A percentile compares a stretch with the other conserved stretches of the same genome.
These are phyloP conservation scores for Leccinum uliginosum DNA, from an alignment of 768 basidiomycete species.

Conservation along the genomic window DNA sequence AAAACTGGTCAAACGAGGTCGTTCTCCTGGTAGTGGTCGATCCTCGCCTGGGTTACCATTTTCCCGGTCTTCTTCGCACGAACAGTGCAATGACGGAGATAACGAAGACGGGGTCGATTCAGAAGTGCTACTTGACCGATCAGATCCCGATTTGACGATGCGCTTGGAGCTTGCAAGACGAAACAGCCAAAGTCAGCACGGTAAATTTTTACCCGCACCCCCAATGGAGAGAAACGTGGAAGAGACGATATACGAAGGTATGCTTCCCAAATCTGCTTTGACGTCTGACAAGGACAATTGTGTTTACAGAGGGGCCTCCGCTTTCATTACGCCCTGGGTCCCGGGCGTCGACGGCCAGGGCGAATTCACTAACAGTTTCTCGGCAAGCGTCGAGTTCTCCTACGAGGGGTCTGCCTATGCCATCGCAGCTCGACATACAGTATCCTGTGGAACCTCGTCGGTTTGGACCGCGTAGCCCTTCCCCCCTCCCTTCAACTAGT, in stretches of 20 bases:
- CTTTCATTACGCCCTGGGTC: slow-evolving; percentile 51
- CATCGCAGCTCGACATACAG: slow-evolving; percentile 43
- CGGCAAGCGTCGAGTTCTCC: slow-evolving; percentile 41
- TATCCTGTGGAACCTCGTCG: slow-evolving; percentile 56
- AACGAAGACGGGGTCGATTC: slow-evolving; percentile 44
- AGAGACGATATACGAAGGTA: slow-evolving; percentile 78
- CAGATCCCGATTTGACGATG: slow-evolving; percentile 72
- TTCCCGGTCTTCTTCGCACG: slow-evolving; percentile 44
- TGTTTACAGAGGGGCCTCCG: slow-evolving; percentile 56
- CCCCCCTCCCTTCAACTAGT: slow-evolving; percentile 58
- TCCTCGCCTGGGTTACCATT: slow-evolving; percentile 33
- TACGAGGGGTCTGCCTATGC: slow-evolving; percentile 22
- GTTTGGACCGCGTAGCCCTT: slow-evolving; percentile 71
- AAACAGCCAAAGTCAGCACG: slow-evolving; percentile 77
- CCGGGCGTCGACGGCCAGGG: slow-evolving; percentile 40
- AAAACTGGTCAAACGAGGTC: slow-evolving; percentile 44
- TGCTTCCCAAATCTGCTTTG: slow-evolving; percentile 12
- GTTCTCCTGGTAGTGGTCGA: slow-evolving; percentile 36
- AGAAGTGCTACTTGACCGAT: slow-evolving; percentile 48
- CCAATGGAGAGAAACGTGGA: slow-evolving; percentile 47
- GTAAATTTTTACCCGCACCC: slow-evolving; percentile 37
- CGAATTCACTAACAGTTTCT: slow-evolving; percentile 44
- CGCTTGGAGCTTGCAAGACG: slow-evolving; percentile 77
- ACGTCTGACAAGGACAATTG: slow-evolving; percentile 2
- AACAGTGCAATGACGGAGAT: slow-evolving; percentile 34